Percentiles rank a stretch among this genome's conserved stretches.
These are phyloP conservation scores for Postia placenta DNA, from an alignment of 768 basidiomycete genomes.

Conservation along the genomic window DNA sequence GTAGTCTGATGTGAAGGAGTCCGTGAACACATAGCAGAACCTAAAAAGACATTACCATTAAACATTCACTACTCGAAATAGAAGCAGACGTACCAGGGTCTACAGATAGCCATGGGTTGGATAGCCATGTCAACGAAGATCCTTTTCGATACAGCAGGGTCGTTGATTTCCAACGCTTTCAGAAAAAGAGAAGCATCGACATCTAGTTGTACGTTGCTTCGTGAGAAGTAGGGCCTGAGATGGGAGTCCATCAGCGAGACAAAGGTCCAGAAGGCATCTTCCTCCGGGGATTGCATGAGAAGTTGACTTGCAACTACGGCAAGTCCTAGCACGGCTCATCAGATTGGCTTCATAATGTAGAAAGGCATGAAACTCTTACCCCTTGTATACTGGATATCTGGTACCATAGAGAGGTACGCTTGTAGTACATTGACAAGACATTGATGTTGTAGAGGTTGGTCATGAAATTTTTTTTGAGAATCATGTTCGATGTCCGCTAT, in stretches of 20 bases:
- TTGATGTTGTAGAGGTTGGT: conserved; percentile 50
- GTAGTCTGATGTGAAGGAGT: conserved; percentile 56
- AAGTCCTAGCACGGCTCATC: conserved; percentile 39
- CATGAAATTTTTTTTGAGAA: conserved; percentile 44
- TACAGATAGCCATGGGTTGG: conserved; percentile 48
- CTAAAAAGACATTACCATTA: conserved; percentile 26
- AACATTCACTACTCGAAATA: neutral
- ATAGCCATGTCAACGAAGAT: conserved; percentile 62
- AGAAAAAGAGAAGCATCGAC: conserved; percentile 70
- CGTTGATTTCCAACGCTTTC: conserved; percentile 60
- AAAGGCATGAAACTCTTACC: conserved; percentile 37
- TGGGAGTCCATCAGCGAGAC: conserved; percentile 81
- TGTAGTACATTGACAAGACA: conserved; percentile 49
- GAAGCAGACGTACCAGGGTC: conserved; percentile 47
- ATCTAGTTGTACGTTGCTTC: conserved; percentile 56
- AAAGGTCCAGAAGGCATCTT: conserved; percentile 91
- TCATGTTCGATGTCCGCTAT: conserved; percentile 56
- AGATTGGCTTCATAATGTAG: neutral
- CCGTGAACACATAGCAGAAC: conserved; percentile 71
- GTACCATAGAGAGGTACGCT: conserved; percentile 82
- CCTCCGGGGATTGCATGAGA: conserved; percentile 71
- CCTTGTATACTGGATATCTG: conserved; percentile 63
- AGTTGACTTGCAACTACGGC: conserved; percentile 68
- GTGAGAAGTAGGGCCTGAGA: conserved; percentile 71
- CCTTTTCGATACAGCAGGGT: conserved; percentile 56